A percentile compares a stretch with the other conserved stretches of the same genome.
These are phyloP conservation scores for Coniochaeta hoffmannii DNA, from an alignment of 2,329 filamentous ascomycete species.

Conservation along the genomic window DNA sequence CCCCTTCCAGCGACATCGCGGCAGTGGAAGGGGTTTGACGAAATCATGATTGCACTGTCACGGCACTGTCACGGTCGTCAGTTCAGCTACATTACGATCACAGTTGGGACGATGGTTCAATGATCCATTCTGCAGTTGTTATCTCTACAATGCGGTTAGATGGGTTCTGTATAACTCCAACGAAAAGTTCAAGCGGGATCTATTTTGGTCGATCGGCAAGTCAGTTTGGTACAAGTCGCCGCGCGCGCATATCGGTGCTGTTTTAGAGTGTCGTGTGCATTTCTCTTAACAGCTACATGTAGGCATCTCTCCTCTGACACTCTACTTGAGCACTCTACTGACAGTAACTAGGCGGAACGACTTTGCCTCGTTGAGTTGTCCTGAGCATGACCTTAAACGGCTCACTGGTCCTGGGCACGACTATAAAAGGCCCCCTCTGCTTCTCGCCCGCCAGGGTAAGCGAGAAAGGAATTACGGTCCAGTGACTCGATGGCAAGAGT, in stretches of 20 bases:
- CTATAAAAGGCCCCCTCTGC: background rate
- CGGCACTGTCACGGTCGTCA: background rate
- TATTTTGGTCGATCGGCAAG: background rate
- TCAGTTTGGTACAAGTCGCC: background rate
- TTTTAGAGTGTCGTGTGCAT: background rate
- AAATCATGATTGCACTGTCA: slow-evolving; percentile 7
- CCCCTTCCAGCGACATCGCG: slow-evolving; percentile 5
- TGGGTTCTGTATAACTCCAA: background rate
- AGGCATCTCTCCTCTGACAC: background rate
- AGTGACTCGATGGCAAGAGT: background rate
- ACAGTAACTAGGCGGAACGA: background rate
- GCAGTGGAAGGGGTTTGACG: background rate
- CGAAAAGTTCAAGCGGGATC: background rate
- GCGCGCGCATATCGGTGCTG: background rate
- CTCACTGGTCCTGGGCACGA: slow-evolving; percentile 6
- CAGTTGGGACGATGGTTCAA: background rate
- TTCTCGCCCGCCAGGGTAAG: background rate
- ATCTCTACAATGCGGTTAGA: background rate
- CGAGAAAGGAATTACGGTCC: background rate
- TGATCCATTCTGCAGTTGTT: background rate
- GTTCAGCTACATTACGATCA: background rate
- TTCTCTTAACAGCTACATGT: background rate
- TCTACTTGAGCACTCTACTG: background rate
- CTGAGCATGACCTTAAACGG: slow-evolving; percentile 26
- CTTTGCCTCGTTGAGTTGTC: slow-evolving; percentile 16